Percentiles rank a stretch among this genome's conserved stretches.
These are phyloP conservation scores for Tetrapisispora namnaoensis DNA, from an alignment of 805 yeast species.

Conservation along the genomic window DNA sequence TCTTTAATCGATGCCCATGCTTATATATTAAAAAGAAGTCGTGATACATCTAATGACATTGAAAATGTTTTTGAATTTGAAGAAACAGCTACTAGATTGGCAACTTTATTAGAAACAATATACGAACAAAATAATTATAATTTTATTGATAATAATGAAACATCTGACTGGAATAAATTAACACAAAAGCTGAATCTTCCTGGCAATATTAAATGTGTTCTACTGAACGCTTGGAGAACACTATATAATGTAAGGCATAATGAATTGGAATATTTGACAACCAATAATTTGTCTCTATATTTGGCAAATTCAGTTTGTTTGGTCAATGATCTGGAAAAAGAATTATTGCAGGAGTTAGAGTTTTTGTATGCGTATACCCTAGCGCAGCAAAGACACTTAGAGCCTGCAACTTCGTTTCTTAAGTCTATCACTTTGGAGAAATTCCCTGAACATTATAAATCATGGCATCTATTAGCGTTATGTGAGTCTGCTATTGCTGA, in stretches of 20 bases:
- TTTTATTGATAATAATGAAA: constrained; percentile 8
- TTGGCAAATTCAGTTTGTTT: constrained; percentile 20
- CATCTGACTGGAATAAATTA: constrained; percentile 16
- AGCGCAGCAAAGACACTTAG: constrained; percentile 35
- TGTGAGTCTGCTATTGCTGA: constrained; percentile 50
- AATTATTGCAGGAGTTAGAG: constrained; percentile 11
- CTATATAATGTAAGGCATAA: constrained; percentile 13
- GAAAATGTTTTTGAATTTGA: constrained; percentile 13
- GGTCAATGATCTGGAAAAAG: not conserved
- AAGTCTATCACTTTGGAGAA: constrained; percentile 40
- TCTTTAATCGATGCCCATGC: constrained; percentile 23
- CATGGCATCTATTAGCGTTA: constrained; percentile 60
- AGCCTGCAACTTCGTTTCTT: constrained; percentile 36
- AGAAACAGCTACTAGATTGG: constrained; percentile 6
- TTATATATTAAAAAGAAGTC: constrained; percentile 11
- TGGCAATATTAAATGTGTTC: constrained; percentile 7
- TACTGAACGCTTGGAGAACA: constrained; percentile 20
- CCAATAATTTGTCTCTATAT: constrained; percentile 12
- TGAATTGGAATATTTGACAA: constrained; percentile 10
- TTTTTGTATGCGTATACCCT: constrained; percentile 42
- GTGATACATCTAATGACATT: constrained; percentile 5
- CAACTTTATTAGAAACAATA: constrained; percentile 8
- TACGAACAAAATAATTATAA: constrained; percentile 7
- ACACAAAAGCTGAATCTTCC: constrained; percentile 14
- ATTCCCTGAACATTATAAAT: constrained; percentile 46